Evolutionary conservation across 2,329 filamentous ascomycete species (phyloP).

Genomic region (Cephalotrichum gorgonifer): DNA sequence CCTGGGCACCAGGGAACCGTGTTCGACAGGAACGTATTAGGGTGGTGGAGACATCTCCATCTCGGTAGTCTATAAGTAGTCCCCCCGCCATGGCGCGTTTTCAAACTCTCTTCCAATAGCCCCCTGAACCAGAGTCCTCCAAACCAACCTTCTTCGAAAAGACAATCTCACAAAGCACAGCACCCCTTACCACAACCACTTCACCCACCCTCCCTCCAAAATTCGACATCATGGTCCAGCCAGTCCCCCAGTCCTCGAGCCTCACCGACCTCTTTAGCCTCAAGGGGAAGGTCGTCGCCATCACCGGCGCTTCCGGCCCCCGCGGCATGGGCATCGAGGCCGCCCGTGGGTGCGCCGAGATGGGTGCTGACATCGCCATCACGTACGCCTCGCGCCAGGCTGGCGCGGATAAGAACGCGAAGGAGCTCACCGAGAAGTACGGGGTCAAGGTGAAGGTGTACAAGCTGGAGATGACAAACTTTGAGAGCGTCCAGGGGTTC

Average conservation of each 20-base stretch:
- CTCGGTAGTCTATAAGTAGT: too few species aligned
- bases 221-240: conserved; percentile 37
- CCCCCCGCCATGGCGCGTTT: too few species aligned
- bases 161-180: neutral
- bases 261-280: conserved; percentile 42
- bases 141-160: too few species aligned
- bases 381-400: conserved; percentile 60
- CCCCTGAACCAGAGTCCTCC: too few species aligned
- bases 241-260: conserved; percentile 43
- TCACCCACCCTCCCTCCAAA: neutral
- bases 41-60: too few species aligned
- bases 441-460: conserved; percentile 45
- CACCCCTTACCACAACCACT: neutral
- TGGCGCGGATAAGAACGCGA: conserved; percentile 59
- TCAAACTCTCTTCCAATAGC: too few species aligned
- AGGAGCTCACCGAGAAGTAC: conserved; percentile 58
- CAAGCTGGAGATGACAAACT: conserved; percentile 1
- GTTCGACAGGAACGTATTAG: too few species aligned
- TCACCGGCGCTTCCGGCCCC: conserved; percentile 46
- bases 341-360: conserved; percentile 28
- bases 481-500: conserved; percentile 35
- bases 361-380: conserved; percentile 36
- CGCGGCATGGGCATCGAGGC: conserved; percentile 34
- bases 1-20: too few species aligned
- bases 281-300: conserved; percentile 26